Base-by-base conservation (phyloP, 2,329 filamentous ascomycete genomes). In the Arachnomyces sp. region DNA sequence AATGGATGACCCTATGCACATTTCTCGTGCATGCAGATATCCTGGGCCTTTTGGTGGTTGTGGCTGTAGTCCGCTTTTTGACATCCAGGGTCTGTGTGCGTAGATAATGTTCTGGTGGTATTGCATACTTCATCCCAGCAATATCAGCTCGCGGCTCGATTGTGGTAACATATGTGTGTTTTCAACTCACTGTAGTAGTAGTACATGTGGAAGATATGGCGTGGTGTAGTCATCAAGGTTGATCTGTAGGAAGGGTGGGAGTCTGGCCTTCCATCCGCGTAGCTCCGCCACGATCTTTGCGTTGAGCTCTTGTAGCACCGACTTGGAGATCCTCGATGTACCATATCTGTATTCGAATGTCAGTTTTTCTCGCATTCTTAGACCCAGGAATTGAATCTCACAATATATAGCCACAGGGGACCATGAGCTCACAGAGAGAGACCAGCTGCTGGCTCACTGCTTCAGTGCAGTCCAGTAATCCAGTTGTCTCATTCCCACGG, bases 111-210 rank as follows among this genome's bases (percentile, higher is more conserved):
- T n/a, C n/a, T n/a, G n/a, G n/a, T n/a, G n/a, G n/a, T n/a, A n/a
- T n/a, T n/a, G n/a, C n/a, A 1, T 59, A 58, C 37, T 63, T 59
- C 2, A 57, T 44, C 15, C 49, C 62, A 47, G 38, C 62, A 60
- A 11, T 52, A 46, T 42, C 61, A 53, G 4, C 62, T 63, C 7
- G 59, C 54, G 12, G 55, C 50, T 30, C 61, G 56, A n/a, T n/a
- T n/a, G 35, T 62, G 50, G 36, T 61, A 63, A 46, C 61, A 56
- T 51, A 63, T 57, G 38, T 51, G n/a, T 52, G 25, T 15, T 17
- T 11, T 38, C 31, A 28, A 36, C 51, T 39, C 44, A 56, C 53
- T 57, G 54, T 3, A 59, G 46, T 12, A 59, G 39, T 9, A 59
- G 31, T 11, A 57, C 46, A 33, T 59, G 54, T 3, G 55, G 55